Base-by-base conservation (phyloP, 768 basidiomycete species). In the Atractiella rhizophila region DNA sequence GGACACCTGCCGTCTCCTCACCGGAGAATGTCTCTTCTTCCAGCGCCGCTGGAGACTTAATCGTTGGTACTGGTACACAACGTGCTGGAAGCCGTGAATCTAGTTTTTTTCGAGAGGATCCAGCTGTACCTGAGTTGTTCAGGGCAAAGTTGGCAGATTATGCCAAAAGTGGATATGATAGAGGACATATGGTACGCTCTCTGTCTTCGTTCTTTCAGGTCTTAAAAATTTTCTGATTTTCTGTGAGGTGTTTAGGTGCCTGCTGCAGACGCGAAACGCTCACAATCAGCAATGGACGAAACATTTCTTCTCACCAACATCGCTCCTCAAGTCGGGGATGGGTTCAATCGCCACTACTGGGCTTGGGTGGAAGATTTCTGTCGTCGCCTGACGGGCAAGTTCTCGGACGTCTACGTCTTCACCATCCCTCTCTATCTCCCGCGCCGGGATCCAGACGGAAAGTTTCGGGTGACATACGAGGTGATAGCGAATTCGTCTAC, bases 271-370 rank as follows among this genome's bases (percentile, higher is more conserved):
- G 86, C 83, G 7, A 96, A 86, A 57, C 60, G 63, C 25, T 82
- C 79, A 13, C 83, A 85, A 61, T 74, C 68, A 41, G 88, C 88
- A 9, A 96, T 94, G 88, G 59, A 94, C 56, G 85, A 98, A 60
- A 98, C 88, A 0, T 98, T 98, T 59, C 62, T 81, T 27, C 61
- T 98, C 33, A 74, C 81, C 0, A 98, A 98, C 54, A 91, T 98
- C 39, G 88, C 91, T 4, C 91, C 91, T 31, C 91, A 98, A 66
- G 83, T 98, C 21, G 91, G 91, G 1, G 80, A 70, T 29, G 91
- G 88, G 0, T 98, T 96, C 65, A 98, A 96, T 55, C 67, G 91
- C 40, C 85, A 96, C 55, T 98, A 94, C 56, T 96, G 86, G 86
- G 86, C 83, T 9, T 91, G 86, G 57, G 60, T 88, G 13, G 82